Evolutionary conservation across 1,284 basidiomycete genomes (phyloP).

Genomic region (Exsudoporus floridanus): DNA sequence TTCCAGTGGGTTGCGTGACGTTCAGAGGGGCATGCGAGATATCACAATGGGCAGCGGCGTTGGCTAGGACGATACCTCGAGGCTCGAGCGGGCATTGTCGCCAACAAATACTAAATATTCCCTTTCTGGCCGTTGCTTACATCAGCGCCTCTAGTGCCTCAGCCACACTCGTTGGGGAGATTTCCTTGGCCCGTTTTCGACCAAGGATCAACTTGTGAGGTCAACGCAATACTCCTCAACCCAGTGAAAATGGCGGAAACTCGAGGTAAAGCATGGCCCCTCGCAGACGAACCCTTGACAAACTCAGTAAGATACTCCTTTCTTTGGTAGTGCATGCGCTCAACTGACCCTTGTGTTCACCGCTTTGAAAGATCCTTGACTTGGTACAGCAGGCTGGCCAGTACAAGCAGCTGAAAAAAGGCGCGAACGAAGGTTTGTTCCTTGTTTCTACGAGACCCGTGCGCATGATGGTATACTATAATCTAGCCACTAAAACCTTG

Average conservation of each 20-base stretch:
- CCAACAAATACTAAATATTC: slow-evolving; percentile 10
- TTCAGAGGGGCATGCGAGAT: too few species aligned
- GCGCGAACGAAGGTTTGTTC: slow-evolving; percentile 85
- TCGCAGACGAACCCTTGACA: slow-evolving; percentile 86
- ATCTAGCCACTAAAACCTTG: slow-evolving; percentile 89
- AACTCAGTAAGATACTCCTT: slow-evolving; percentile 72
- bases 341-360: neutral
- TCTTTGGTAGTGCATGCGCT: neutral
- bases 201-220: slow-evolving; percentile 83
- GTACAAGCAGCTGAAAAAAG: slow-evolving; percentile 98
- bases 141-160: slow-evolving; percentile 7
- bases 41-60: too few species aligned
- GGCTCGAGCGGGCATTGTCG: too few species aligned
- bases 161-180: neutral
- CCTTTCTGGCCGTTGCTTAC: slow-evolving; percentile 14
- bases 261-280: slow-evolving; percentile 86
- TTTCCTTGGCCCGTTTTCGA: slow-evolving; percentile 34
- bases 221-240: slow-evolving; percentile 38
- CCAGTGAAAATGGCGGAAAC: slow-evolving; percentile 52
- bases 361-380: slow-evolving; percentile 71
- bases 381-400: slow-evolving; percentile 86
- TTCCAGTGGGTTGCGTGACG: neutral
- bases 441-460: neutral
- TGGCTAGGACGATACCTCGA: neutral
- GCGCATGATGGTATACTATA: neutral